phyloP scores from a whole-genome alignment of 768 basidiomycete species.

The Auriscalpium orientale region DNA sequence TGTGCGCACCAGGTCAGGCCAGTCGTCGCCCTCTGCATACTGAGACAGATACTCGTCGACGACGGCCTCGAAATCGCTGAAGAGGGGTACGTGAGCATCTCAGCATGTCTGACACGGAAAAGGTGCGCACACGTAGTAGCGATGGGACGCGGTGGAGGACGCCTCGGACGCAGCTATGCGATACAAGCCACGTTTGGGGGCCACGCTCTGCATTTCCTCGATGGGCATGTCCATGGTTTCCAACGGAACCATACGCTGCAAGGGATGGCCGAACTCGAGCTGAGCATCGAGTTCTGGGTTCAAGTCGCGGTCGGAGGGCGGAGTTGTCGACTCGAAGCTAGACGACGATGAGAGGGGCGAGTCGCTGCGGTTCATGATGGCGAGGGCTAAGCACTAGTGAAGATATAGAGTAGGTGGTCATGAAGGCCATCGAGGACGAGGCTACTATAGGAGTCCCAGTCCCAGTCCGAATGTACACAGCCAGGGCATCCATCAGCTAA shows the following conservation, averaged over 20 bases:
- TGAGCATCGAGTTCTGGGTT: neutral
- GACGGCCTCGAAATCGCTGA: constrained; percentile 10
- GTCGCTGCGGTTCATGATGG: neutral
- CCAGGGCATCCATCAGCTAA: no score
- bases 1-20: constrained; percentile 3
- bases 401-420: neutral
- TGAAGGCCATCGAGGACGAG: neutral
- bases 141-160: constrained; percentile 12
- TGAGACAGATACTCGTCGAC: constrained; percentile 13
- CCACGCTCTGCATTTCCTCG: neutral
- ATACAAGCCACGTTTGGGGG: neutral
- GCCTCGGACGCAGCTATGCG: constrained; percentile 3
- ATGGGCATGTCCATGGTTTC: neutral
- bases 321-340: neutral
- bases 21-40: neutral
- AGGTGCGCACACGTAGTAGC: constrained; percentile 6
- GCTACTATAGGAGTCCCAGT: no score
- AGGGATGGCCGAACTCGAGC: constrained; percentile 7
- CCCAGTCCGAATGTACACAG: no score
- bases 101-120: no score
- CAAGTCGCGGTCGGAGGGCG: neutral
- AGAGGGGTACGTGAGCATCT: no score
- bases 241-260: constrained; percentile 11
- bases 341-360: neutral
- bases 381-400: neutral